Conservation (phyloP, 1,284 basidiomycete genomes). For the Tetrapyrgos nigripes region DNA sequence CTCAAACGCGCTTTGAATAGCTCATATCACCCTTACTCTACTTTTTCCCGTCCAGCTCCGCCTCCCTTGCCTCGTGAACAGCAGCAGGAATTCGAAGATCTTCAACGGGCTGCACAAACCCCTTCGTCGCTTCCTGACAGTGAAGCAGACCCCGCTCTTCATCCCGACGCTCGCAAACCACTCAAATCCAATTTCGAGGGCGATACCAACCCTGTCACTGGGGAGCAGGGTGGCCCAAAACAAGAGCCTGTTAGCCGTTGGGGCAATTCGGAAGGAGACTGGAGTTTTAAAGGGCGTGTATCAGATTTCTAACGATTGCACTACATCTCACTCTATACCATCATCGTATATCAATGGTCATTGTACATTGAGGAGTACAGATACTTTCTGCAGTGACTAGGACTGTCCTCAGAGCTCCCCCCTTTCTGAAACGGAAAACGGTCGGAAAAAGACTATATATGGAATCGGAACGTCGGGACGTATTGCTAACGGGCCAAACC, state of each 20-base stretch:
- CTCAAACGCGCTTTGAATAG: not conserved
- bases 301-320: constrained; percentile 76
- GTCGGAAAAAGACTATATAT: no score
- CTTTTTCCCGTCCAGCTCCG: constrained; percentile 64
- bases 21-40: constrained; percentile 24
- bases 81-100: constrained; percentile 80
- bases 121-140: constrained; percentile 38
- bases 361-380: no score
- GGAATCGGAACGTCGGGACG: no score
- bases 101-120: constrained; percentile 64
- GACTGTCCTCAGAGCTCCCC: no score
- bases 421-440: no score
- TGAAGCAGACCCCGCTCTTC: constrained; percentile 52
- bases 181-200: constrained; percentile 72
- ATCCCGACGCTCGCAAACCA: constrained; percentile 72
- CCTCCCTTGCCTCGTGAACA: constrained; percentile 72
- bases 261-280: constrained; percentile 68
- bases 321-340: no score
- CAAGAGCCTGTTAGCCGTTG: constrained; percentile 72
- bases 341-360: no score
- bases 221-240: constrained; percentile 81
- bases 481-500: no score
- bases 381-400: no score
- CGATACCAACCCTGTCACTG: constrained; percentile 74
- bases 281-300: constrained; percentile 85